phyloP scores from a whole-genome alignment of 2,329 filamentous ascomycete species.

The Chrysoporthe cubensis region DNA sequence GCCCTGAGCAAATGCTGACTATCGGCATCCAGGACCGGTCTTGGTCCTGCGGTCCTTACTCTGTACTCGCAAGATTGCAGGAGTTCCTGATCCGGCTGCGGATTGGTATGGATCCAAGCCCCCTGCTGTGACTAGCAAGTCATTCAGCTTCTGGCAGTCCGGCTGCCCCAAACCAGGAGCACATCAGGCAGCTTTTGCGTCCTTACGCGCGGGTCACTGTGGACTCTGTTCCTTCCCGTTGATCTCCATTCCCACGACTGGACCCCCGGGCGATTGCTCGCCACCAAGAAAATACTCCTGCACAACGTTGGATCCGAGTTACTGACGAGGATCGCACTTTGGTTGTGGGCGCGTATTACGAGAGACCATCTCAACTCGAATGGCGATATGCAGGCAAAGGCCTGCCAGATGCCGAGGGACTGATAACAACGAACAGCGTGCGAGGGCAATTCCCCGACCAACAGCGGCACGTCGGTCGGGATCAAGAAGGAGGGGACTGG shows the following conservation, averaged over 20 bases:
- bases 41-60: too few relatives aligned
- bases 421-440: not conserved
- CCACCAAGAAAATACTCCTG: not conserved
- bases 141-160: not conserved
- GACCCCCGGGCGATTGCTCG: not conserved
- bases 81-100: too few relatives aligned
- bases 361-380: not conserved
- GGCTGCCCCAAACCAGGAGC: not conserved
- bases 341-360: not conserved
- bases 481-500: not conserved
- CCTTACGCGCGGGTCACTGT: not conserved
- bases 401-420: not conserved
- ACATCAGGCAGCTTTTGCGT: not conserved
- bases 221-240: not conserved
- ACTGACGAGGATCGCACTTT: not conserved
- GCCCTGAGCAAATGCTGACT: conserved; percentile 1
- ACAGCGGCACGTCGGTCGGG: not conserved
- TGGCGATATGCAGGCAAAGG: not conserved
- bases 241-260: not conserved
- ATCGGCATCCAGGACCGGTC: not conserved
- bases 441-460: not conserved
- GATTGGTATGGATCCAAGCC: not conserved
- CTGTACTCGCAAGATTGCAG: not conserved
- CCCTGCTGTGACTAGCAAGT: not conserved
- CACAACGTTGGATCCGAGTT: not conserved